Percentiles rank a stretch among this genome's conserved stretches.
phyloP scores from a whole-genome alignment of 2,329 filamentous ascomycete species.

The Kalmusia sp. region DNA sequence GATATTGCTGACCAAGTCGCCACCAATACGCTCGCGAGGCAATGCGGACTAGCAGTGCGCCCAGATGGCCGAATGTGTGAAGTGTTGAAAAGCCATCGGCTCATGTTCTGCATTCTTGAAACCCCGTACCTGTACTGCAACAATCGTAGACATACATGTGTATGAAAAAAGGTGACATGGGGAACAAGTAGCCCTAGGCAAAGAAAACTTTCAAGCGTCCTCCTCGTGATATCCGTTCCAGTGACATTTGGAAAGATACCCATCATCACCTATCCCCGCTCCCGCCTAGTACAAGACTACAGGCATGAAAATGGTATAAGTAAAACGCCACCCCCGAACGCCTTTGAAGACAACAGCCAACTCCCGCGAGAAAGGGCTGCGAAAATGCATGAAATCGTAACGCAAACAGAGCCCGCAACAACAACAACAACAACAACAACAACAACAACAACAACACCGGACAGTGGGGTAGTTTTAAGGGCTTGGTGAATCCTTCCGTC shows the following conservation, averaged over 20 bases:
- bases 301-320: slow-evolving; percentile 2
- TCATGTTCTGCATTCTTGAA: too few species aligned
- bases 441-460: too few species aligned
- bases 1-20: too few species aligned
- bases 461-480: too few species aligned
- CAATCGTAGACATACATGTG: neutral
- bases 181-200: neutral
- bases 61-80: too few species aligned
- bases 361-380: neutral
- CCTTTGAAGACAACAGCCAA: neutral
- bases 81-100: neutral
- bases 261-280: neutral
- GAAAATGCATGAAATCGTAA: slow-evolving; percentile 1
- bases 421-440: too few species aligned
- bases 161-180: neutral
- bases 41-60: too few species aligned
- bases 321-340: neutral
- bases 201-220: too few species aligned
- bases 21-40: too few species aligned
- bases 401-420: slow-evolving; percentile 9
- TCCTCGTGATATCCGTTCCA: neutral
- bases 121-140: too few species aligned
- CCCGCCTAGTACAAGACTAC: neutral
- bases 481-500: too few species aligned
- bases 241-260: neutral